These are phyloP conservation scores for Cyclotella sp. DNA, from an alignment of 108 stramenopile genomes.

Conservation along the genomic window DNA sequence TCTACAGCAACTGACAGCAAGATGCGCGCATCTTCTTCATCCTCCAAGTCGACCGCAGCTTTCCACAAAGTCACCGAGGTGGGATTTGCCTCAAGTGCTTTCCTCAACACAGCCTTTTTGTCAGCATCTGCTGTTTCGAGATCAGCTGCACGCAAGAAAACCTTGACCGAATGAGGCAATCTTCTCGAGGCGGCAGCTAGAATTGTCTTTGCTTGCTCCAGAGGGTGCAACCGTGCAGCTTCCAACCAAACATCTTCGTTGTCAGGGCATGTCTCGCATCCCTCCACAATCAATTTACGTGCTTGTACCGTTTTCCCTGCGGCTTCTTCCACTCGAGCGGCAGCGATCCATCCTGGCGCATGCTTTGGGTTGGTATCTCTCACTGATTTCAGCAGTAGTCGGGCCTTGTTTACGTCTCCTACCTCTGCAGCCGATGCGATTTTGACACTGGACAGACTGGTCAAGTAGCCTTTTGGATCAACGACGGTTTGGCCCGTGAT, in stretches of 20 bases:
- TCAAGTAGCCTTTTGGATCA: slow-evolving; percentile 96
- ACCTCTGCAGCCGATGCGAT: slow-evolving; percentile 82
- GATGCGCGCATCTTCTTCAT: slow-evolving; percentile 93
- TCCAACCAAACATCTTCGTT: slow-evolving; percentile 99
- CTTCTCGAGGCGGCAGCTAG: slow-evolving; percentile 83
- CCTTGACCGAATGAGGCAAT: slow-evolving; percentile 70
- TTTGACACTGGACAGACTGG: slow-evolving; percentile 78
- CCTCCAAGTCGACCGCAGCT: slow-evolving; percentile 95
- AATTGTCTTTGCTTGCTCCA: slow-evolving; percentile 90
- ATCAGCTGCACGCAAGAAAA: slow-evolving; percentile 85
- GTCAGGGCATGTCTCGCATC: slow-evolving; percentile 93
- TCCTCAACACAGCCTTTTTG: slow-evolving; percentile 95
- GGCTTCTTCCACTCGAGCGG: slow-evolving; percentile 96
- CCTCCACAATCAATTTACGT: slow-evolving; percentile 95
- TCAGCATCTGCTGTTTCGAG: slow-evolving; percentile 74
- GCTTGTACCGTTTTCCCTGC: slow-evolving; percentile 94
- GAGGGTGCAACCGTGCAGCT: slow-evolving; percentile 91
- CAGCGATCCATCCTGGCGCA: slow-evolving; percentile 98
- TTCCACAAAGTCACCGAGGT: slow-evolving; percentile 95
- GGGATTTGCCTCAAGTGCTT: slow-evolving; percentile 93
- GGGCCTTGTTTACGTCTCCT: slow-evolving; percentile 96
- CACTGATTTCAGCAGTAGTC: slow-evolving; percentile 92
- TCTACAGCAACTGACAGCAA: slow-evolving; percentile 95
- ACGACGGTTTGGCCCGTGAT: slow-evolving; percentile 91
- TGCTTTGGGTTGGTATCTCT: slow-evolving; percentile 98